Base-by-base conservation (phyloP, 1,284 basidiomycete genomes). In the Ceratobasidium sp. region DNA sequence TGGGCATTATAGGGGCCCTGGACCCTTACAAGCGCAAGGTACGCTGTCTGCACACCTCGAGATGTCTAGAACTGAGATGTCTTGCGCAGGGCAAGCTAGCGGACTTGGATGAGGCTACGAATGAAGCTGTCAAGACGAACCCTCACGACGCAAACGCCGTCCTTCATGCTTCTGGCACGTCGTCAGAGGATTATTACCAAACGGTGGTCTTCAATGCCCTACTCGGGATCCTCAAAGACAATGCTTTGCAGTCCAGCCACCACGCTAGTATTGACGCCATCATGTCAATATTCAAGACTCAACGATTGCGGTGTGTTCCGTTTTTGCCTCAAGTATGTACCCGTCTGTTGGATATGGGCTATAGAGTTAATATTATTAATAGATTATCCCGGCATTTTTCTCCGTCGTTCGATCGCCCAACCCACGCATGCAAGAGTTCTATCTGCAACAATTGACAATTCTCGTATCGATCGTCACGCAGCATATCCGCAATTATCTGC, bases 241-340 rank as follows among this genome's bases (percentile, higher is more conserved):
- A 92, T 69, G 89, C 94, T 4, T 83, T 96, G 72, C 90, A 85
- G 75, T 87, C 84, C 72, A 90, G 95, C 75, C 95, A 98, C 75
- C 89, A 94, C 78, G 93, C 90, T 52, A 96, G 96, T 70, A 96
- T 99, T 73, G 96, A 99, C 78, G 96, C 96, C 1, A 92, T 99
- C 75, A 99, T 99, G 94, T 93, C 96, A 71, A 98, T 99, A 73
- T 99, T 99, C 86, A 95, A 96, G 79, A 98, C 96, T 0, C 95
- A 99, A 77, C 94, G 97, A 7, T 81, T 99, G 75, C 95, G 96
- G 82, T 98, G 96, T 78, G 96, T 98, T 32, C 88, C 93, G 3
- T 99, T 98, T 81, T 81, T 99, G 38, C 94, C 96, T 50, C 94
- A 96, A 83, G 94, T 94, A 75, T 72, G 82, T 71, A 17, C 34